Evolutionary conservation across 78 protist species (phyloP), one percentile per base, ranked within the genome.

Genomic region (Neovahlkampfia damariscottae): DNA sequence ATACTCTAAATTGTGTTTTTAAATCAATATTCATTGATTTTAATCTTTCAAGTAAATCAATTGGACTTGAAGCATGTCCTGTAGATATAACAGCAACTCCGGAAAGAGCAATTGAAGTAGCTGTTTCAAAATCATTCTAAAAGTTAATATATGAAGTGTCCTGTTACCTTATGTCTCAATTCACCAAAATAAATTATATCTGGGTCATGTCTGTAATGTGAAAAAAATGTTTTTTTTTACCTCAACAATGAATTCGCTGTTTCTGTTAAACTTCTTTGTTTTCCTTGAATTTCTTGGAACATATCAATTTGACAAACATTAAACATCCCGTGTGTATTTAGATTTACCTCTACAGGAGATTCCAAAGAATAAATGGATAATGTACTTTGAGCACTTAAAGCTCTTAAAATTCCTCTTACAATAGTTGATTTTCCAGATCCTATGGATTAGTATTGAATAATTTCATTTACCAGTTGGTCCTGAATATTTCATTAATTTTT

Each of bases 101-200:
- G 19, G 72, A 30, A 19, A 69, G 72, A 10, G 72, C 72, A 69
- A 69, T 69, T 19, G 19, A 19, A n/a, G 72, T 69, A 19, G 72
- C 72, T n/a, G 72, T 69, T 19, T 69, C 72, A 69, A 69, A 69
- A 28, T 69, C 72, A n/a, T n/a, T n/a, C n/a, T n/a, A n/a, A n/a
- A n/a, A n/a, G n/a, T n/a, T n/a, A n/a, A n/a, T n/a, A n/a, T n/a
- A n/a, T n/a, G n/a, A n/a, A n/a, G n/a, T n/a, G n/a, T n/a, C n/a
- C n/a, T n/a, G n/a, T n/a, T 19, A 19, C 19, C 28, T 69, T 69
- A 28, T 69, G 19, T 30, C 72, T 19, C 19, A 69, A 28, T 19
- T 69, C 72, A 30, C 72, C 72, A 69, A 69, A 69, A 19, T 69
- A 69, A 19, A 69, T 19, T 28, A 69, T 69, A 19, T 69, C 72